phyloP scores from a whole-genome alignment of 139 green algal genomes.

The Chlorella sorokiniana region DNA sequence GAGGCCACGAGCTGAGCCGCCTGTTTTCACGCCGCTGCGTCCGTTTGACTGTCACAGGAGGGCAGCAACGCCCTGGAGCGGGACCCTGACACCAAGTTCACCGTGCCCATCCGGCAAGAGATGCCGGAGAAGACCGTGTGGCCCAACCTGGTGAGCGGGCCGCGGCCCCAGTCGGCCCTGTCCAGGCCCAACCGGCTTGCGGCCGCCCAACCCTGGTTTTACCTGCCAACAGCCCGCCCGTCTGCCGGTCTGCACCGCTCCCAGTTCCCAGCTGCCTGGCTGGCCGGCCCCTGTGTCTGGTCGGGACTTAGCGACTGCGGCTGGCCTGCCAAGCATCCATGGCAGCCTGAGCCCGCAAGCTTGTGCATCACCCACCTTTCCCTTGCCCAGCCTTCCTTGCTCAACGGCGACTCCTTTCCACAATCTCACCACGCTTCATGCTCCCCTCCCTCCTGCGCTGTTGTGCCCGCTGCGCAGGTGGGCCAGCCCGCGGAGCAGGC shows the following conservation, averaged over 20 bases:
- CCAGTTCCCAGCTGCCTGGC: too few species aligned
- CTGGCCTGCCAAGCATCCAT: background rate
- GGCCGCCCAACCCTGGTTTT: too few species aligned
- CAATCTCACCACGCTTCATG: background rate
- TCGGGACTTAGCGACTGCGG: too few species aligned
- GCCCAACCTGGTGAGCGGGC: slow-evolving; percentile 20
- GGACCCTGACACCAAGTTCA: background rate
- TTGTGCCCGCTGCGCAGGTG: too few species aligned
- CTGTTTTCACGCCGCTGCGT: background rate
- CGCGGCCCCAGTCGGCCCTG: too few species aligned
- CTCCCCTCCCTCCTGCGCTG: background rate
- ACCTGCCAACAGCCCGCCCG: too few species aligned
- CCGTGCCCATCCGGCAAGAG: background rate
- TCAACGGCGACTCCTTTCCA: background rate
- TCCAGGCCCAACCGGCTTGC: too few species aligned
- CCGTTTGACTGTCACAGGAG: background rate
- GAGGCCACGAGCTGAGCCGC: too few species aligned
- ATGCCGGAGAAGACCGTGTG: background rate
- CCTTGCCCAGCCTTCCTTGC: background rate
- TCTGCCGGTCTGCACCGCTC: too few species aligned
- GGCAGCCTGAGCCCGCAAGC: background rate
- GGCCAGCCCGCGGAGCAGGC: background rate
- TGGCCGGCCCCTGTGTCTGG: too few species aligned
- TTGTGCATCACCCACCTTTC: background rate
- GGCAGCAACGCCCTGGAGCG: background rate